Evolutionary conservation across 2,329 filamentous ascomycete species (phyloP), one percentile per base, ranked within the genome.

Genomic region (Cadophora malorum): DNA sequence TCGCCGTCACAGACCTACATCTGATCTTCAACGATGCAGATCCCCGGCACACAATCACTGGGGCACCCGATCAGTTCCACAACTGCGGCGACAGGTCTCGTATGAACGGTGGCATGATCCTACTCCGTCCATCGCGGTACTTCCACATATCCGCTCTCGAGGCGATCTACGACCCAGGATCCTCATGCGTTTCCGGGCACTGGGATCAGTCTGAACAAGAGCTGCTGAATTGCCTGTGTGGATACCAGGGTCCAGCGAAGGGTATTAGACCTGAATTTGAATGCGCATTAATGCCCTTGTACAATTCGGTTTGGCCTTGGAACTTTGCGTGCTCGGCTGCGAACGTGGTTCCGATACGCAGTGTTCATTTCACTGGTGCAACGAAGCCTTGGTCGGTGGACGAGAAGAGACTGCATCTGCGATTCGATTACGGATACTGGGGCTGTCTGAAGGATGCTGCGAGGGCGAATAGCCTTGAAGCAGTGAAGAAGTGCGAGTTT

Each of bases 171-270:
- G 63, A 68, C 38, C 45, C 35, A 47, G 49, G 25, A 19, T 63
- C 33, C 10, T 65, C 56, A 9, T 68, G 63, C 50, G 31, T 56
- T 3, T 53, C 38, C 14, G 62, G 56, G 14, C 38, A 56, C 33
- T 68, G 63, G 66, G 14, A 52, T 53, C 63, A 68, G 25, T 62
- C 49, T 8, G 63, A 68, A n/a, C 66, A 68, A 53, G 66, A 68
- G 23, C 62, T 68, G 16, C 63, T 68, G 14, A 68, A 68, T 31
- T 68, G 63, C 28, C 33, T 68, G 9, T 68, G 66, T 55, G 63
- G 63, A 4, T 31, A 28, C 12, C 16, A 52, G 28, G 38, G 56
- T 16, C 28, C 45, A 28, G 12, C 52, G 9, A 28, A 45, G 4
- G 65, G 59, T 21, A 7, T 45, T 5, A 31, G 66, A 16, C 62